Conservation (phyloP, 139 green algal species). For the Spirogloea muscicola region DNA sequence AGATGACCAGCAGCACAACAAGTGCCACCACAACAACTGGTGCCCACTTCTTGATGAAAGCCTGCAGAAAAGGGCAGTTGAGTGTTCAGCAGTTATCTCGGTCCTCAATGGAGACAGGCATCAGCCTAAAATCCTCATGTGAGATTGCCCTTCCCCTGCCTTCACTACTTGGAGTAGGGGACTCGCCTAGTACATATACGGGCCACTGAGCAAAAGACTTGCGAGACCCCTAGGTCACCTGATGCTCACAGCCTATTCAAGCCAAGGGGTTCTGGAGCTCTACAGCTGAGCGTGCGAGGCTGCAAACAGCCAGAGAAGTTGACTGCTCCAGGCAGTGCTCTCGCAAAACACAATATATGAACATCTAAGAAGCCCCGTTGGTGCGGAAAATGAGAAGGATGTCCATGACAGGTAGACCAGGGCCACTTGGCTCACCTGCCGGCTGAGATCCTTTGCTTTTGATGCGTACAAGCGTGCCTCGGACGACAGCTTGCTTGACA, state of each 20-base stretch:
- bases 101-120: too few species aligned
- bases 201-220: too few species aligned
- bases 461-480: conserved; percentile 83
- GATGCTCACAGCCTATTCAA: neutral
- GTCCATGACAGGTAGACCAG: neutral
- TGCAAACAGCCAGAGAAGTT: neutral
- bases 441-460: conserved; percentile 81
- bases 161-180: too few species aligned
- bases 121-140: too few species aligned
- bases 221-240: neutral
- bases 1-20: conserved; percentile 29
- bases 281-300: neutral
- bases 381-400: neutral
- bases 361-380: neutral
- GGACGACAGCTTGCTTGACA: conserved; percentile 70
- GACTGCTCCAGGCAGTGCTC: neutral
- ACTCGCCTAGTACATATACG: too few species aligned
- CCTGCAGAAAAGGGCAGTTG: conserved; percentile 63
- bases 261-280: neutral
- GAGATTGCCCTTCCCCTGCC: neutral
- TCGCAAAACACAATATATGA: too few species aligned
- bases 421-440: conserved; percentile 52
- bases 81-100: too few species aligned
- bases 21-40: conserved; percentile 70
- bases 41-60: conserved; percentile 89